A percentile compares a stretch with the other conserved stretches of the same genome.
Evolutionary conservation across 2,329 filamentous ascomycete genomes (phyloP).

Genomic region (Aspergillus sp.): DNA sequence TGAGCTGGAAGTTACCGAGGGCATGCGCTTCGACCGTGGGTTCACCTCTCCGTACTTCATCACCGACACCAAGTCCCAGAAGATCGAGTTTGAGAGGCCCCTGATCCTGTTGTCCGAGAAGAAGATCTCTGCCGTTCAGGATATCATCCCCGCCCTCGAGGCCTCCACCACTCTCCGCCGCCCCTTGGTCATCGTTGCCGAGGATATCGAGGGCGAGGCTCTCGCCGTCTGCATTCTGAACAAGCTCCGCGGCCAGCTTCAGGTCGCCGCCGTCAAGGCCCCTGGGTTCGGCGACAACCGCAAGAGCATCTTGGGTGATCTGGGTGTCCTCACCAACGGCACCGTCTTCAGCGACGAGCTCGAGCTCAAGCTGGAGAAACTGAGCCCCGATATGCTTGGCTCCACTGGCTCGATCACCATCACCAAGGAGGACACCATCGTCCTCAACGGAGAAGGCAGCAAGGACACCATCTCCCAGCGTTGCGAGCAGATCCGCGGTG

Average conservation of each 20-base stretch:
- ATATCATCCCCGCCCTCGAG: constrained; percentile 96
- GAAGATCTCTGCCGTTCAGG: constrained; percentile 99
- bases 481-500: constrained; percentile 97
- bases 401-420: constrained; percentile 98
- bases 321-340: constrained; percentile 90
- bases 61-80: constrained; percentile 95
- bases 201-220: constrained; percentile 98
- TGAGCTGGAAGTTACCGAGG: constrained; percentile 97
- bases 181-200: constrained; percentile 94
- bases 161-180: constrained; percentile 91
- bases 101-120: constrained; percentile 98
- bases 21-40: constrained; percentile 99
- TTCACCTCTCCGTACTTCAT: constrained; percentile 99
- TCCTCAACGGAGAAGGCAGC: constrained; percentile 91
- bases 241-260: constrained; percentile 98
- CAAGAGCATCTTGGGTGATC: constrained; percentile 97
- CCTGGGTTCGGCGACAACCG: constrained; percentile 99
- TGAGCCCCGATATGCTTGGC: constrained; percentile 88
- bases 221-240: constrained; percentile 98
- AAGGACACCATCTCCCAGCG: constrained; percentile 90
- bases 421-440: constrained; percentile 99
- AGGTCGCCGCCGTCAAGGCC: constrained; percentile 97
- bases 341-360: constrained; percentile 98
- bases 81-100: constrained; percentile 99
- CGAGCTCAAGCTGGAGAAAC: constrained; percentile 98